Evolutionary conservation across 1,139 yeast species (phyloP).

Genomic region (Suhomyces kunorum): DNA sequence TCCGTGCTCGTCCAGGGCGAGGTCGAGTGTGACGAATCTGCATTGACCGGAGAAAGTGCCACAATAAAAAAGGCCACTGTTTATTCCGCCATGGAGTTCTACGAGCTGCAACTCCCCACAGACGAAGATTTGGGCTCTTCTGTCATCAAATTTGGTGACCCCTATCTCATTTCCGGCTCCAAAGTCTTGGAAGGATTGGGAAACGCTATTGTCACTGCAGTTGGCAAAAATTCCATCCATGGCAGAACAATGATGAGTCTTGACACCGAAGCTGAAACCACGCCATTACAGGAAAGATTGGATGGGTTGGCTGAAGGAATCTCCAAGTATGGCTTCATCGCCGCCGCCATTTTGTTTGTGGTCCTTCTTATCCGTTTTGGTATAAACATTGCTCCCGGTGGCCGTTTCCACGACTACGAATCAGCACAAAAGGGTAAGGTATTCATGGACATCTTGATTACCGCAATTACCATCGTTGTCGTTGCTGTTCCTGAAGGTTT

Average conservation of each 20-base stretch:
- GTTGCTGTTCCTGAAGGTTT: constrained; percentile 99
- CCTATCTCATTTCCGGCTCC: constrained; percentile 90
- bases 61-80: constrained; percentile 71
- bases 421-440: constrained; percentile 80
- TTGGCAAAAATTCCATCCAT: constrained; percentile 84
- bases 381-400: constrained; percentile 60
- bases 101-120: constrained; percentile 30
- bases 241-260: constrained; percentile 89
- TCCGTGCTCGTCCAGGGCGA: constrained; percentile 74
- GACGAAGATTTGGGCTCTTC: constrained; percentile 54
- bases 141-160: constrained; percentile 56
- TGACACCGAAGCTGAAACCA: constrained; percentile 70
- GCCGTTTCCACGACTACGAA: constrained; percentile 42
- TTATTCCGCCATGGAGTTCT: constrained; percentile 42
- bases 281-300: constrained; percentile 86
- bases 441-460: constrained; percentile 82
- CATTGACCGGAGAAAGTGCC: constrained; percentile 91
- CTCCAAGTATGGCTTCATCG: constrained; percentile 87
- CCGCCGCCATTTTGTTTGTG: constrained; percentile 75
- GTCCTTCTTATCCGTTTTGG: constrained; percentile 78
- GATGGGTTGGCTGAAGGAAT: constrained; percentile 87
- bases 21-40: constrained; percentile 88
- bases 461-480: constrained; percentile 88
- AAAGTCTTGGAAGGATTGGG: constrained; percentile 86
- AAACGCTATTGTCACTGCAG: constrained; percentile 81